A percentile compares a stretch with the other conserved stretches of the same genome.
Evolutionary conservation across 2,329 filamentous ascomycete species (phyloP).

Genomic region (Fusarium heterosporum): DNA sequence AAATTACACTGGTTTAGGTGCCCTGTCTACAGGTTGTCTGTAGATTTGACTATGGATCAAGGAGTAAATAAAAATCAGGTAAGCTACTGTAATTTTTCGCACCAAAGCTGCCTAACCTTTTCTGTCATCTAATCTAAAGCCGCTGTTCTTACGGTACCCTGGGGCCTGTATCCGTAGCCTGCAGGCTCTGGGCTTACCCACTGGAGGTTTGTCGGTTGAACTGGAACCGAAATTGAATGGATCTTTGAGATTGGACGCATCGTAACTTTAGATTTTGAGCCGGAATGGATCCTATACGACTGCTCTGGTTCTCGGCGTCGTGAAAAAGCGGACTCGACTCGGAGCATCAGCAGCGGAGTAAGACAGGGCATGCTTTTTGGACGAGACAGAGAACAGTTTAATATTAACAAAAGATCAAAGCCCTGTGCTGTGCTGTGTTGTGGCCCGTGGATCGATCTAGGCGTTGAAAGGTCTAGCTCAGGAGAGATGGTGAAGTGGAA

Average conservation of each 20-base stretch:
- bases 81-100: too few species aligned
- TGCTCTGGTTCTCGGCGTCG: slow-evolving; percentile 12
- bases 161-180: too few species aligned
- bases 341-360: slow-evolving; percentile 34
- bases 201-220: slow-evolving; percentile 13
- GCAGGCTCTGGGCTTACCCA: not conserved
- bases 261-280: slow-evolving; percentile 13
- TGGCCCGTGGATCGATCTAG: slow-evolving; percentile 42
- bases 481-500: slow-evolving; percentile 4
- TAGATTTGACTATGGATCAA: too few species aligned
- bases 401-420: not conserved
- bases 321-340: slow-evolving; percentile 34
- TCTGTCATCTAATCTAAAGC: too few species aligned
- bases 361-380: slow-evolving; percentile 17
- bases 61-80: too few species aligned
- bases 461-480: slow-evolving; percentile 26
- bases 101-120: too few species aligned
- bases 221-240: slow-evolving; percentile 42
- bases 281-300: slow-evolving; percentile 39
- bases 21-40: too few species aligned
- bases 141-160: too few species aligned
- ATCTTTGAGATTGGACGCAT: slow-evolving; percentile 5
- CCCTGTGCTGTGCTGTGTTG: not conserved
- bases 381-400: not conserved
- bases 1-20: not conserved